Evolutionary conservation across 176 grass and related monocot species (phyloP), one percentile per base, ranked within the genome.

Genomic region (Triticum urartu): DNA sequence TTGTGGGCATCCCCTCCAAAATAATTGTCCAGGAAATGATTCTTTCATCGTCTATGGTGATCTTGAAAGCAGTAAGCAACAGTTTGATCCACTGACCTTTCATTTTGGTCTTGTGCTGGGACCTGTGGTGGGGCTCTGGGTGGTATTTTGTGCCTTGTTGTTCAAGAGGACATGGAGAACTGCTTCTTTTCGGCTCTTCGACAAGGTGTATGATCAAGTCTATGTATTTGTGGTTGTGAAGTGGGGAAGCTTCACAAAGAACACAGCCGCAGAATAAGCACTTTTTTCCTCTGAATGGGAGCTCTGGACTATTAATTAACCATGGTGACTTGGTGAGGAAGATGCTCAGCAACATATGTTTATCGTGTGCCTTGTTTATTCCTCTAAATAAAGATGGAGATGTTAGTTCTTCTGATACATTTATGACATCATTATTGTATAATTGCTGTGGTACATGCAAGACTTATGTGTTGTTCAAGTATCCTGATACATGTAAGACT

Each of bases 141-240:
- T 33, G 34, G 60, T 89, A 1, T 80, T 82, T 62, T 75, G 34
- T n/a, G 45, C 28, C 2, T 24, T 89, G 5, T 38, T 85, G 56
- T 85, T 89, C 77, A 42, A 72, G 72, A 72, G 72, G 21, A 11
- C 11, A 72, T 89, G 87, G 66, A 80, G 48, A 24, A 35, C 75
- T 74, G 72, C 66, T 61, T 85, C n/a, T 72, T 85, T 89, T 7
- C 66, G 11, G 26, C 22, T 64, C 7, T 68, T 79, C 12, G 74
- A 50, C 3, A 5, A 50, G 43, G 22, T 2, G 38, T 30, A 30
- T 3, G 28, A 30, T 30, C 2, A 30, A 30, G 28, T 30, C 28
- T 30, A 30, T 3, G 28, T 30, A 30, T 30, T 30, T 30, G 28
- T 30, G 28, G 28, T 30, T 30, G 28, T 30, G 28, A 30, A 30